Conservation (phyloP, 805 yeast genomes). For the Spathaspora girioi region DNA sequence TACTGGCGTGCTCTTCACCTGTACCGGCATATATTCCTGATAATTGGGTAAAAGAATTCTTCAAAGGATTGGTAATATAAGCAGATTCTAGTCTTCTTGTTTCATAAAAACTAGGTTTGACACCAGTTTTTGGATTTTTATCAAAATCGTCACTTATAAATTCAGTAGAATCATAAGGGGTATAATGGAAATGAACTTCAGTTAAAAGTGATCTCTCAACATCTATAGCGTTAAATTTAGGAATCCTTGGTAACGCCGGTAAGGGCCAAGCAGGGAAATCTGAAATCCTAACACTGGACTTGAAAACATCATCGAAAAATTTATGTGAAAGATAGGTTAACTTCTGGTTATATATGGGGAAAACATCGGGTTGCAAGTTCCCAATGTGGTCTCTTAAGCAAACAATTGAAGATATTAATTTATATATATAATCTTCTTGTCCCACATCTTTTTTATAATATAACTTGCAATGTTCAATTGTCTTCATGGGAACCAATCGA, state of each 20-base stretch:
- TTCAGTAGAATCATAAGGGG: conserved; percentile 47
- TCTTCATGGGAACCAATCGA: conserved; percentile 70
- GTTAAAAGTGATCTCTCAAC: conserved; percentile 75
- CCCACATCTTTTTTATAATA: conserved; percentile 32
- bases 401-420: conserved; percentile 77
- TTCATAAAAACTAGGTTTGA: conserved; percentile 46
- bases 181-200: conserved; percentile 64
- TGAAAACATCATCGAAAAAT: conserved; percentile 50
- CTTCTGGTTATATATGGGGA: conserved; percentile 69
- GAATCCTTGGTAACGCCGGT: conserved; percentile 66
- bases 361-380: conserved; percentile 69
- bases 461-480: conserved; percentile 75
- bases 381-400: conserved; percentile 82
- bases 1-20: conserved; percentile 14
- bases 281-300: conserved; percentile 7
- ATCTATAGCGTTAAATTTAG: conserved; percentile 62
- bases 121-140: conserved; percentile 3
- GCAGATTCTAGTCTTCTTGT: conserved; percentile 60
- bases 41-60: conserved; percentile 44
- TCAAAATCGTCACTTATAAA: conserved; percentile 13
- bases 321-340: conserved; percentile 53
- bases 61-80: conserved; percentile 66
- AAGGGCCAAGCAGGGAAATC: conserved; percentile 64
- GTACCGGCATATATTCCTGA: conserved; percentile 48
- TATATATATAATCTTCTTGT: conserved; percentile 46